These are phyloP conservation scores for Rhizoctonia solani DNA, from an alignment of 1,284 basidiomycete species.

Conservation along the genomic window DNA sequence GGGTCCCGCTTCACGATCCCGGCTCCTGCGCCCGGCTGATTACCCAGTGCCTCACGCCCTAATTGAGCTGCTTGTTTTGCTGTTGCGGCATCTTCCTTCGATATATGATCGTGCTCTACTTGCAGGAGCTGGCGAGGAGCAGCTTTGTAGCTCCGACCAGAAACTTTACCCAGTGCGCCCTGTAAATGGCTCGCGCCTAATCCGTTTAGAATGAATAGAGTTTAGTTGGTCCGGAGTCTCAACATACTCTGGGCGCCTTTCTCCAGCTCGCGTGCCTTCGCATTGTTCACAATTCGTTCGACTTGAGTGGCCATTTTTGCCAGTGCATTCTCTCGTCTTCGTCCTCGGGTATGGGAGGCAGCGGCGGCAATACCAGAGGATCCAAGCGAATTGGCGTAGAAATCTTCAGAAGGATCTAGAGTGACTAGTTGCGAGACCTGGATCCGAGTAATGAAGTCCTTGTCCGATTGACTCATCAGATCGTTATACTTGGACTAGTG, in stretches of 20 bases:
- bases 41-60: constrained; percentile 35
- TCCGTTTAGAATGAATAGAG: neutral
- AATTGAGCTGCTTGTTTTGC: constrained; percentile 36
- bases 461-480: constrained; percentile 98
- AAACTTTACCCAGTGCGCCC: constrained; percentile 94
- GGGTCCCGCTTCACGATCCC: constrained; percentile 37
- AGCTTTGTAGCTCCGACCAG: constrained; percentile 87
- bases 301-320: constrained; percentile 97
- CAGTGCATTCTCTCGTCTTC: constrained; percentile 89
- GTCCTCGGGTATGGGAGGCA: constrained; percentile 60
- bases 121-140: constrained; percentile 96
- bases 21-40: constrained; percentile 32
- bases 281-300: constrained; percentile 92
- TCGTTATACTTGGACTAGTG: constrained; percentile 93
- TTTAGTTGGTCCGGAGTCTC: neutral
- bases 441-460: constrained; percentile 99
- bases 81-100: constrained; percentile 55
- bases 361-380: constrained; percentile 48
- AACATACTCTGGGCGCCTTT: constrained; percentile 66
- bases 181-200: constrained; percentile 58
- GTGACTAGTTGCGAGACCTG: constrained; percentile 98
- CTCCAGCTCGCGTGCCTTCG: constrained; percentile 82
- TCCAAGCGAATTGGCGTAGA: constrained; percentile 96
- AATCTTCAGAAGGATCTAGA: constrained; percentile 95
- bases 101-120: constrained; percentile 61